Evolutionary conservation across 225 moss, liverwort and hornwort species (phyloP).

Genomic region (Physcomitrium patens): DNA sequence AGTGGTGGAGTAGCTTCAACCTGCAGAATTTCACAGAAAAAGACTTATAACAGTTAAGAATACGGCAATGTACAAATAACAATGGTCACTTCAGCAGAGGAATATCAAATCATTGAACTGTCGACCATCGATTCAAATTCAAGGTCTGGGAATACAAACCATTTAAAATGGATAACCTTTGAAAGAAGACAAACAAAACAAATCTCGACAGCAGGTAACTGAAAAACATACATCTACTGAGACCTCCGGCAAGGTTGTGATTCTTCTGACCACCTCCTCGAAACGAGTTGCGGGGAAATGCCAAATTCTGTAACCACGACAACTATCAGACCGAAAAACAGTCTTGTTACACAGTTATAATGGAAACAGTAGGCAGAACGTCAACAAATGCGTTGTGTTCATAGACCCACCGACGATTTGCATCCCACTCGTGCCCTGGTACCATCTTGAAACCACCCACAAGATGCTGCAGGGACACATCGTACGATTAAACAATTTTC

Average conservation of each 20-base stretch:
- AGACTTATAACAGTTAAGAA: conserved; percentile 4
- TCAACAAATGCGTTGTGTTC: neutral
- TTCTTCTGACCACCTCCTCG: conserved; percentile 64
- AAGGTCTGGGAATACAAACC: conserved; percentile 4
- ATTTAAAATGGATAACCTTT: neutral
- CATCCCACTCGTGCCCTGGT: conserved; percentile 86
- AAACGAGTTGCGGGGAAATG: conserved; percentile 69
- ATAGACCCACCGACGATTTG: conserved; percentile 65
- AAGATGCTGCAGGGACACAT: conserved; percentile 70
- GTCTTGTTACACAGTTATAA: conserved; percentile 8
- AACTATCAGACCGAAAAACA: conserved; percentile 23
- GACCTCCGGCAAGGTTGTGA: conserved; percentile 55
- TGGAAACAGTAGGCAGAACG: conserved; percentile 17
- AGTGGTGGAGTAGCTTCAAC: conserved; percentile 48
- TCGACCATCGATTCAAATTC: conserved; percentile 8
- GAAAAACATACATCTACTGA: conserved; percentile 52
- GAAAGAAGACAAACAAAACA: conserved; percentile 21
- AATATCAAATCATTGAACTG: neutral
- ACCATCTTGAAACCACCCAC: conserved; percentile 69
- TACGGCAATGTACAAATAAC: neutral
- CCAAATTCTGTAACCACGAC: conserved; percentile 73
- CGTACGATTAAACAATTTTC: neutral
- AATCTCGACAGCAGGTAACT: neutral
- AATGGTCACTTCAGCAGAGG: neutral
- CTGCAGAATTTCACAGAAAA: conserved; percentile 37